These are phyloP conservation scores for Tolypocladium endophyticum DNA, from an alignment of 2,329 filamentous ascomycete species.

Conservation along the genomic window DNA sequence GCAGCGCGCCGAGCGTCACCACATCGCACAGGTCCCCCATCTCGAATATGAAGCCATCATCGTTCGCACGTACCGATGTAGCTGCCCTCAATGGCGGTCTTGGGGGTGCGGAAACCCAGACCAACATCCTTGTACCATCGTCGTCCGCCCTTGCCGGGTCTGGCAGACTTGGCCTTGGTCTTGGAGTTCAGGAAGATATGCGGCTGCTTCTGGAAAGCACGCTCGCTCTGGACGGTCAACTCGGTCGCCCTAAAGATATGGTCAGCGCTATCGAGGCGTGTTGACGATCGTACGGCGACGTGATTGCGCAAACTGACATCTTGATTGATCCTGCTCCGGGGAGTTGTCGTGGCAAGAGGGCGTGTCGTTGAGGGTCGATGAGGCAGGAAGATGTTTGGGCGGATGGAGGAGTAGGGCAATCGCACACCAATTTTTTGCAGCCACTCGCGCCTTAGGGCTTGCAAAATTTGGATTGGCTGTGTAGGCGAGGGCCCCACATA, in stretches of 20 bases:
- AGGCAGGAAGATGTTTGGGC: conserved; percentile 23
- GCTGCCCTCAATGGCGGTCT: conserved; percentile 94
- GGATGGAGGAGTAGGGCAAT: conserved; percentile 26
- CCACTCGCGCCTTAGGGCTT: conserved; percentile 26
- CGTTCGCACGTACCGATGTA: conserved; percentile 81
- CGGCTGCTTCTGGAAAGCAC: conserved; percentile 99
- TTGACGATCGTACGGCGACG: conserved; percentile 8
- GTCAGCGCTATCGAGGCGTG: conserved; percentile 17
- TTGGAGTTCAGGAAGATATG: conserved; percentile 99
- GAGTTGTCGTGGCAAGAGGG: conserved; percentile 26
- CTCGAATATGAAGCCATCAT: not conserved
- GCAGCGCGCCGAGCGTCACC: not conserved
- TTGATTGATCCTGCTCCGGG: conserved; percentile 31
- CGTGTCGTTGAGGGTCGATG: conserved; percentile 27
- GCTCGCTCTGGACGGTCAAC: conserved; percentile 99
- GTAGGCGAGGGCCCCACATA: conserved; percentile 15
- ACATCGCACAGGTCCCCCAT: not conserved
- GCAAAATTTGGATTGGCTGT: conserved; percentile 26
- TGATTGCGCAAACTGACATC: conserved; percentile 25
- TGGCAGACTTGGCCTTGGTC: conserved; percentile 73
- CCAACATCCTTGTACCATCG: conserved; percentile 99
- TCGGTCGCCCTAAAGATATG: conserved; percentile 75
- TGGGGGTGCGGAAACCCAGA: conserved; percentile 97
- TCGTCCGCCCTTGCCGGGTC: conserved; percentile 83
- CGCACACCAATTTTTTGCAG: conserved; percentile 23